These are phyloP conservation scores for Paracoccidioides brasiliensis DNA, from an alignment of 2,329 filamentous ascomycete genomes.

Conservation along the genomic window DNA sequence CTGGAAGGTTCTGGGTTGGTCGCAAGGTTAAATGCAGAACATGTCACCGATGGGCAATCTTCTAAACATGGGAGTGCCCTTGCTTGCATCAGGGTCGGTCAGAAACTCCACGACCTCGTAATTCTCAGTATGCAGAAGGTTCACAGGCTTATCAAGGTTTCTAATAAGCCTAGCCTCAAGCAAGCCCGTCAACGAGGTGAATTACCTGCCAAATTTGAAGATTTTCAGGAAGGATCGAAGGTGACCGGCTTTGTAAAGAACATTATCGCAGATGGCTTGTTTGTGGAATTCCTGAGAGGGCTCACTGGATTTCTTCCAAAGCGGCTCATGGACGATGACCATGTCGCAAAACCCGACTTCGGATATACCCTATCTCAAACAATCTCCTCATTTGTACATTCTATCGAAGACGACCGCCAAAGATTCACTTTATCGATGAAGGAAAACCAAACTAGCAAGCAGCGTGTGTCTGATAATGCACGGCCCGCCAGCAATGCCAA, in stretches of 20 bases:
- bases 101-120: conserved; percentile 67
- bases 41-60: conserved; percentile 71
- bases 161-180: conserved; percentile 71
- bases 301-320: conserved; percentile 70
- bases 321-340: conserved; percentile 59
- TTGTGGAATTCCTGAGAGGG: conserved; percentile 73
- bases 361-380: conserved; percentile 67
- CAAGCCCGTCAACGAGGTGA: conserved; percentile 59
- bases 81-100: conserved; percentile 72
- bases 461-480: conserved; percentile 32
- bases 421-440: conserved; percentile 56
- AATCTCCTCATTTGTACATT: conserved; percentile 56
- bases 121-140: conserved; percentile 75
- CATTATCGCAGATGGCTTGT: conserved; percentile 66
- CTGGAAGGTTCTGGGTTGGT: conserved; percentile 61
- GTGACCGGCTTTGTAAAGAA: conserved; percentile 75
- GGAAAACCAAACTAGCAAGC: conserved; percentile 37
- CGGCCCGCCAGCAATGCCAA: conserved; percentile 15
- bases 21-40: conserved; percentile 61
- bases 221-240: conserved; percentile 54
- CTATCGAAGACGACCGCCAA: conserved; percentile 55
- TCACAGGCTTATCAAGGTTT: conserved; percentile 61
- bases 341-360: conserved; percentile 56
- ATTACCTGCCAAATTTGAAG: conserved; percentile 58
- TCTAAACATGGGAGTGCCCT: conserved; percentile 65